phyloP scores from a whole-genome alignment of 257 asterid species.

The Solanum gandarillasii region DNA sequence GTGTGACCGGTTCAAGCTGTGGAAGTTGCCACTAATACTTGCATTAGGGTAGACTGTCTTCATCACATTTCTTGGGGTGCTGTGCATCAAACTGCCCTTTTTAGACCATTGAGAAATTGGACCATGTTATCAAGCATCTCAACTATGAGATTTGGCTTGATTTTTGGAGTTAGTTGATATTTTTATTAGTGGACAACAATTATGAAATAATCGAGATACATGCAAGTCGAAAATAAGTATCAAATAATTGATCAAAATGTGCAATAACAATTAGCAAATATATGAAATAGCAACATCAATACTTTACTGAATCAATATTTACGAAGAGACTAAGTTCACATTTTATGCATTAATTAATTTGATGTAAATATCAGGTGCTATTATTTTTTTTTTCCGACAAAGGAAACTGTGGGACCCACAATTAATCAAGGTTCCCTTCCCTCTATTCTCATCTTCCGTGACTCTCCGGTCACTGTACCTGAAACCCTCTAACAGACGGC shows the following conservation, averaged over 20 bases:
- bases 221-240: background rate
- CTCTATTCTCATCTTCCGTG: background rate
- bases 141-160: background rate
- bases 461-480: background rate
- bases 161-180: too few relatives aligned
- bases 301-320: background rate
- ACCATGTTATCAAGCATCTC: background rate
- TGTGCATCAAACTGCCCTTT: background rate
- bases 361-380: background rate
- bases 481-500: background rate
- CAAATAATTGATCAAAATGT: background rate
- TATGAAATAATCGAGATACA: background rate
- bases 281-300: background rate
- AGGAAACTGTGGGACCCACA: background rate
- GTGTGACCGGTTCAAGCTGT: background rate
- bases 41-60: background rate
- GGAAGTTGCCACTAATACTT: background rate
- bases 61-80: background rate
- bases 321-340: background rate
- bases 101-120: background rate
- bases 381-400: background rate
- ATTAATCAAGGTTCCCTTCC: background rate
- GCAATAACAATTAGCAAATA: background rate
- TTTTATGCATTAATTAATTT: background rate
- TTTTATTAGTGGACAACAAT: background rate